Conservation (phyloP, 2,329 filamentous ascomycete species). For the Aspergillus japonicus region DNA sequence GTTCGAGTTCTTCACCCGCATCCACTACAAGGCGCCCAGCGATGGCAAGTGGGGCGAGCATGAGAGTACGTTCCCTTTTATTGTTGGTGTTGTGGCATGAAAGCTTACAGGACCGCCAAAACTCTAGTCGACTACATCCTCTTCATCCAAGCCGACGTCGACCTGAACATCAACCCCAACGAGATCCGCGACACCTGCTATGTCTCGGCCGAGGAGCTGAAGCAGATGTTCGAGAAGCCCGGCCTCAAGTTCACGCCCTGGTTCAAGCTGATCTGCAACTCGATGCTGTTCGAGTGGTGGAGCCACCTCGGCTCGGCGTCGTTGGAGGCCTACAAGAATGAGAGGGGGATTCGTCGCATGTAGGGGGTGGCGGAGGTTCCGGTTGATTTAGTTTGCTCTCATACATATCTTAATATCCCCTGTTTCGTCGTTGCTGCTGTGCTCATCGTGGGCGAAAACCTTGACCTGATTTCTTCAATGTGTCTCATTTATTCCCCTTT, state of each 20-base stretch:
- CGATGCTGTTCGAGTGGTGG: slow-evolving; percentile 99
- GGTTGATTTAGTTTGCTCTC: neutral
- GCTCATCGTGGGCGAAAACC: neutral
- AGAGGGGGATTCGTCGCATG: slow-evolving; percentile 88
- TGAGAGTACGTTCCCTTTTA: slow-evolving; percentile 68
- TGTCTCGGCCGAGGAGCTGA: slow-evolving; percentile 77
- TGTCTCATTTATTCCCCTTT: neutral
- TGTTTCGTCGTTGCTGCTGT: neutral
- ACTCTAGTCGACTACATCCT: slow-evolving; percentile 90
- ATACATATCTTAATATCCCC: neutral
- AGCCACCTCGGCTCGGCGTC: slow-evolving; percentile 70
- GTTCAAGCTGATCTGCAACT: slow-evolving; percentile 99
- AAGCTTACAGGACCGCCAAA: neutral
- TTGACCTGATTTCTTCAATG: neutral
- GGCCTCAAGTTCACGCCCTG: slow-evolving; percentile 88
- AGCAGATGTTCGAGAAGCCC: slow-evolving; percentile 78
- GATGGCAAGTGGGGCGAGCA: slow-evolving; percentile 99
- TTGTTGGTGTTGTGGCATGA: neutral
- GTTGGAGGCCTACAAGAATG: slow-evolving; percentile 80
- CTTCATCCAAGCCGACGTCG: slow-evolving; percentile 93
- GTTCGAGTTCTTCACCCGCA: slow-evolving; percentile 91
- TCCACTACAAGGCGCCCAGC: slow-evolving; percentile 96
- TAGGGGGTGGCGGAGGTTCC: neutral
- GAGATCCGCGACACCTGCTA: slow-evolving; percentile 85
- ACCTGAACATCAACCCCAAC: slow-evolving; percentile 73